Percentiles rank a stretch among this genome's conserved stretches.
phyloP scores from a whole-genome alignment of 805 yeast species.

The Metschnikowia anglica region DNA sequence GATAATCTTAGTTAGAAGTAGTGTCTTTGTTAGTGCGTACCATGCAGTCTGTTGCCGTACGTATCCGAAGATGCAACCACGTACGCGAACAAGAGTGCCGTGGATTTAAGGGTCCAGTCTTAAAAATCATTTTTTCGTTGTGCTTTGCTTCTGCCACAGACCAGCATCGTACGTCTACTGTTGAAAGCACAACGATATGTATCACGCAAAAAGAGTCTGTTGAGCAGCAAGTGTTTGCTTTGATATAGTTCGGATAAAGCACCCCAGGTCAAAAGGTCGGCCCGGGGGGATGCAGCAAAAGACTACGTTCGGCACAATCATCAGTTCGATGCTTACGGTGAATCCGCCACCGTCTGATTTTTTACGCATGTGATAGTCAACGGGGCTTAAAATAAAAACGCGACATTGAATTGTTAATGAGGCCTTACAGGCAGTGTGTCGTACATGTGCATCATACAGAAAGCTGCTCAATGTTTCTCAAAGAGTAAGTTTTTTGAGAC shows the following conservation, averaged over 20 bases:
- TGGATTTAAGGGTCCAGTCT: neutral
- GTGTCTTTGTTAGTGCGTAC: neutral
- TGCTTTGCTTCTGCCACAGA: neutral
- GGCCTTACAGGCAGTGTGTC: neutral
- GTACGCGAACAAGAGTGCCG: neutral
- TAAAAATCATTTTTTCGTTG: neutral
- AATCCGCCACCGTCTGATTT: too few relatives aligned
- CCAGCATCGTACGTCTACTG: neutral
- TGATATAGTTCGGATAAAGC: too few relatives aligned
- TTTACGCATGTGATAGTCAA: neutral
- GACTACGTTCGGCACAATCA: too few relatives aligned
- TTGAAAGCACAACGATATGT: too few relatives aligned
- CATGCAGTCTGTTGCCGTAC: constrained; percentile 1
- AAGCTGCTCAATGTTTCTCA: neutral
- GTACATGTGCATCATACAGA: neutral
- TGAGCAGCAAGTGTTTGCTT: too few relatives aligned
- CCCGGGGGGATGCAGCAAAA: too few relatives aligned
- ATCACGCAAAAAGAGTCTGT: too few relatives aligned
- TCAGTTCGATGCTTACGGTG: too few relatives aligned
- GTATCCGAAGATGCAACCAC: neutral
- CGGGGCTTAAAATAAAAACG: constrained; percentile 1
- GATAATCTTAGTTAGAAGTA: constrained; percentile 1
- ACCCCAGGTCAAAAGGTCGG: too few relatives aligned
- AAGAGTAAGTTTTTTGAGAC: neutral
- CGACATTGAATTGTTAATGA: constrained; percentile 5